These are phyloP conservation scores for Barnettozyma sucrosica DNA, from an alignment of 805 yeast species.

Conservation along the genomic window DNA sequence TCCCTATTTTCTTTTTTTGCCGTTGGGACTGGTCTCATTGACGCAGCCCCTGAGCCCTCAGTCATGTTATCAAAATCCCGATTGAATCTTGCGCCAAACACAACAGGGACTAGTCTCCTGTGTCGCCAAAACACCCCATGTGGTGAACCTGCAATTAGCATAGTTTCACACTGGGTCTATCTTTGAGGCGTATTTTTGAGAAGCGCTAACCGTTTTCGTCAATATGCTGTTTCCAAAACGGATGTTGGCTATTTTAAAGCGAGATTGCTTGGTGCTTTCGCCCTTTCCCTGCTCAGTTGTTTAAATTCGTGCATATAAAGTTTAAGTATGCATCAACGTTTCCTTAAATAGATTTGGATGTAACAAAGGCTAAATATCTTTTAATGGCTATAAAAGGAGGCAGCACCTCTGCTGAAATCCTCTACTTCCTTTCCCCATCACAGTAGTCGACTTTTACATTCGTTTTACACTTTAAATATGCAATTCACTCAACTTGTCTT, in stretches of 20 bases:
- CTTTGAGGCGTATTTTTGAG: neutral
- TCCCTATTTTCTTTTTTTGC: too few relatives aligned
- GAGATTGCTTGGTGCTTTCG: neutral
- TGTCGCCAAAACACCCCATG: neutral
- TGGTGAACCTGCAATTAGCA: neutral
- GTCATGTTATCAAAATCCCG: too few relatives aligned
- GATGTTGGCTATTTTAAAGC: neutral
- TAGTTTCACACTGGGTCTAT: neutral
- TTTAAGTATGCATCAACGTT: neutral
- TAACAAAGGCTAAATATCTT: neutral
- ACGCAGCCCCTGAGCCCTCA: too few relatives aligned
- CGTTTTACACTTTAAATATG: slow-evolving; percentile 6
- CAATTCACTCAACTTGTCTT: slow-evolving; percentile 8
- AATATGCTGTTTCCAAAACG: neutral
- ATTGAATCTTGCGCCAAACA: neutral
- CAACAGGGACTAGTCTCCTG: neutral
- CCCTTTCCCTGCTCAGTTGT: neutral
- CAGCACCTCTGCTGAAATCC: neutral
- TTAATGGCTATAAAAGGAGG: neutral
- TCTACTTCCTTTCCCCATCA: neutral
- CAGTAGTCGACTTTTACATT: neutral
- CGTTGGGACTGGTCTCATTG: too few relatives aligned
- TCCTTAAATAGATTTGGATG: neutral
- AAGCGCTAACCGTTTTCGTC: neutral
- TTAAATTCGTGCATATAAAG: neutral